phyloP scores from a whole-genome alignment of 73 alveolate genomes.

The Paramecium octaurelia region DNA sequence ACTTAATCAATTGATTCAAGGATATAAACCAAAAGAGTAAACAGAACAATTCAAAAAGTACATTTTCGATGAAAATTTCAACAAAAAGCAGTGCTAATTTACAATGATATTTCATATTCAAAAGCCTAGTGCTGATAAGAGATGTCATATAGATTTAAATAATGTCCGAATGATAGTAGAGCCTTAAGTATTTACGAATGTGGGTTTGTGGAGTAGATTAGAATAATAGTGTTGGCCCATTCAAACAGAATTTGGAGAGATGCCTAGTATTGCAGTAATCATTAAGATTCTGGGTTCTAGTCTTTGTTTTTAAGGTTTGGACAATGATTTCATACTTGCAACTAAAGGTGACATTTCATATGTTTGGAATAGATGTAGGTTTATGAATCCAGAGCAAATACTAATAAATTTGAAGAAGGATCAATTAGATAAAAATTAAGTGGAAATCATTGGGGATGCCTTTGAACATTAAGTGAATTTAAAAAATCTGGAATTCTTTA shows the following conservation, averaged over 20 bases:
- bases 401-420: neutral
- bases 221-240: constrained; percentile 57
- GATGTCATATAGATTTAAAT: neutral
- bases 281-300: neutral
- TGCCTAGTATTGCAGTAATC: constrained; percentile 48
- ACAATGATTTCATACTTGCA: neutral
- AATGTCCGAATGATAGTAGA: constrained; percentile 37
- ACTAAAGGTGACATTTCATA: constrained; percentile 57
- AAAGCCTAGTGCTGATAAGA: neutral
- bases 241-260: constrained; percentile 42
- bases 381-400: constrained; percentile 32
- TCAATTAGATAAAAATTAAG: neutral
- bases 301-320: neutral
- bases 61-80: neutral
- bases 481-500: constrained; percentile 37
- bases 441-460: constrained; percentile 53
- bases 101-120: neutral
- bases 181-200: constrained; percentile 49
- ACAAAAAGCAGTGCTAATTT: neutral
- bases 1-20: neutral
- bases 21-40: neutral
- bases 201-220: constrained; percentile 57
- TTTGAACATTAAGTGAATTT: constrained; percentile 45
- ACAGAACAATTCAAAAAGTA: neutral
- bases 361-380: constrained; percentile 53